phyloP scores from a whole-genome alignment of 2,329 filamentous ascomycete genomes.

The Didymella segeticola region DNA sequence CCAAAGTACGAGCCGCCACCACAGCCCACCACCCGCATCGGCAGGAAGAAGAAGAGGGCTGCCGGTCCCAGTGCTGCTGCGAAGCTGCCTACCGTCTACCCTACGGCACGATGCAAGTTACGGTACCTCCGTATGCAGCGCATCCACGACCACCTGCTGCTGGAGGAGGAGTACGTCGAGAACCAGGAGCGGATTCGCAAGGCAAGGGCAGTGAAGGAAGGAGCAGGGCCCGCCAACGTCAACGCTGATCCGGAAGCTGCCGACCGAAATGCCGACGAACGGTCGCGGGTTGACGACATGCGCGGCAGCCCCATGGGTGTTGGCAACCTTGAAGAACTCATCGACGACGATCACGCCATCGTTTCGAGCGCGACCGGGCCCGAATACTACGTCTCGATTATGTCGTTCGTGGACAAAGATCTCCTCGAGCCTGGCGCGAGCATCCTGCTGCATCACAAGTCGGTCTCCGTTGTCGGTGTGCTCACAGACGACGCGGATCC shows the following conservation, averaged over 20 bases:
- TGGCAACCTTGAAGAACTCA: conserved; percentile 96
- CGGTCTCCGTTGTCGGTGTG: conserved; percentile 95
- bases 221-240: conserved; percentile 62
- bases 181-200: conserved; percentile 97
- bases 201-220: conserved; percentile 70
- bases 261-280: conserved; percentile 92
- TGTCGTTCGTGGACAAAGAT: conserved; percentile 99
- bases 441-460: conserved; percentile 95
- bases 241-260: conserved; percentile 72
- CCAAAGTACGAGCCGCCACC: conserved; percentile 99
- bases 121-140: conserved; percentile 97
- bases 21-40: conserved; percentile 93
- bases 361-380: conserved; percentile 96
- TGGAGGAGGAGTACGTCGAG: conserved; percentile 98
- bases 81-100: conserved; percentile 92
- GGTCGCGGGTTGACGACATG: conserved; percentile 96
- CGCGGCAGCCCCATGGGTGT: conserved; percentile 98
- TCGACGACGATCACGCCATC: conserved; percentile 98
- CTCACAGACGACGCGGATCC: conserved; percentile 96
- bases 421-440: conserved; percentile 94
- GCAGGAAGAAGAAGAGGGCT: conserved; percentile 97
- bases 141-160: conserved; percentile 93
- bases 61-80: conserved; percentile 92
- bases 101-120: conserved; percentile 96
- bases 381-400: conserved; percentile 99